These are phyloP conservation scores for Euphorbia corollata DNA, from an alignment of 441 rosid species.

Conservation along the genomic window DNA sequence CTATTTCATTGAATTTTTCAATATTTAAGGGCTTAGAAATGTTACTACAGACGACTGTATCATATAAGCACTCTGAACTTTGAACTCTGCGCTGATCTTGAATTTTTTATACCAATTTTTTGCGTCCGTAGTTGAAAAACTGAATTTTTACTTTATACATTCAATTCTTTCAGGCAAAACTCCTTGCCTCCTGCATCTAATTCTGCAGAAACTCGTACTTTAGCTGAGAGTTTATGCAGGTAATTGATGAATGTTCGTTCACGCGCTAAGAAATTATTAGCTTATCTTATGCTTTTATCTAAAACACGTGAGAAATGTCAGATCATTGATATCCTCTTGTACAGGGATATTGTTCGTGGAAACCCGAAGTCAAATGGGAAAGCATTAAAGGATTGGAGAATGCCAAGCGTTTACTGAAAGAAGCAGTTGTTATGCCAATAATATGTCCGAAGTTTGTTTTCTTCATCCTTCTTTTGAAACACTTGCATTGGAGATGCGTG, in stretches of 20 bases:
- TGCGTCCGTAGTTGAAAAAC: neutral
- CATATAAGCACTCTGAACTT: neutral
- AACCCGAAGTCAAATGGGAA: constrained; percentile 90
- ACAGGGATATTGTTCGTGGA: constrained; percentile 87
- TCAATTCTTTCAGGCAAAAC: too few species aligned
- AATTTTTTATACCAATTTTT: neutral
- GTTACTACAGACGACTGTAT: too few species aligned
- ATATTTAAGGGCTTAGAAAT: neutral
- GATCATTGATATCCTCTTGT: constrained; percentile 15
- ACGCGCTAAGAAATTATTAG: neutral
- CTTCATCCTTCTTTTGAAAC: neutral
- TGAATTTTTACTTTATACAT: neutral
- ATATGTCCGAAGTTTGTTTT: constrained; percentile 75
- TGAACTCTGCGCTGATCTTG: neutral
- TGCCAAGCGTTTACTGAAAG: constrained; percentile 77
- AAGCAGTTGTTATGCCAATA: constrained; percentile 97
- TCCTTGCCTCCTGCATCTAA: constrained; percentile 77
- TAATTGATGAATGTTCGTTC: constrained; percentile 21
- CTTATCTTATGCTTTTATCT: neutral
- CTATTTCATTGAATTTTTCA: neutral
- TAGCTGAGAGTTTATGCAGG: constrained; percentile 87
- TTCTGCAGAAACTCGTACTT: constrained; percentile 65
- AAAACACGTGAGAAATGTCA: neutral
- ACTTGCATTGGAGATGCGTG: neutral
- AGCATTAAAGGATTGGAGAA: constrained; percentile 81